Evolutionary conservation across 306 rosid genomes (phyloP).

Genomic region (Cucurbita maxima): DNA sequence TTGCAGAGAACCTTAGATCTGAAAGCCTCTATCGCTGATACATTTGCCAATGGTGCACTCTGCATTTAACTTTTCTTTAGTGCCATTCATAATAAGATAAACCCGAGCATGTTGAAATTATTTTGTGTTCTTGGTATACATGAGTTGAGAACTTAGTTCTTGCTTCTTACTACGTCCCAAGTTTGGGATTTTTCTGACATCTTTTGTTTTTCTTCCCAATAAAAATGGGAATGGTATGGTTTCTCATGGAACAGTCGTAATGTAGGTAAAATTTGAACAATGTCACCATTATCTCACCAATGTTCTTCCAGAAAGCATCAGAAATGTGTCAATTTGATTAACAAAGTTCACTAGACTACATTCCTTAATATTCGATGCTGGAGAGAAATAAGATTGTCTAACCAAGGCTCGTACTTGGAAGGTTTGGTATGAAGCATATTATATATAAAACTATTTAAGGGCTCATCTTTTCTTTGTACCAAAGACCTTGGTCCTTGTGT

Average conservation of each 20-base stretch:
- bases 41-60: conserved; percentile 2
- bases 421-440: too few relatives aligned
- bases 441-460: too few relatives aligned
- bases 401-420: too few relatives aligned
- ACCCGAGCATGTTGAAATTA: conserved; percentile 6
- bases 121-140: not conserved
- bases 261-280: not conserved
- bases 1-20: conserved; percentile 91
- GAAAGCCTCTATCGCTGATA: conserved; percentile 92
- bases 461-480: too few relatives aligned
- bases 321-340: too few relatives aligned
- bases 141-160: conserved; percentile 1
- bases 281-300: not conserved
- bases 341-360: too few relatives aligned
- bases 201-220: conserved; percentile 2
- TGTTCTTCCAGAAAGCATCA: not conserved
- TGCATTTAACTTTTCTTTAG: conserved; percentile 7
- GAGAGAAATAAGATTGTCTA: too few relatives aligned
- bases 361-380: too few relatives aligned
- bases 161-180: not conserved
- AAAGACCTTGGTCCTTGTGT: too few relatives aligned
- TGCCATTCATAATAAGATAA: conserved; percentile 17
- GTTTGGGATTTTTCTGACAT: not conserved
- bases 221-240: conserved; percentile 2
- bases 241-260: conserved; percentile 1